Evolutionary conservation across 2,329 filamentous ascomycete species (phyloP).

Genomic region (Trichophyton schoenleinii): DNA sequence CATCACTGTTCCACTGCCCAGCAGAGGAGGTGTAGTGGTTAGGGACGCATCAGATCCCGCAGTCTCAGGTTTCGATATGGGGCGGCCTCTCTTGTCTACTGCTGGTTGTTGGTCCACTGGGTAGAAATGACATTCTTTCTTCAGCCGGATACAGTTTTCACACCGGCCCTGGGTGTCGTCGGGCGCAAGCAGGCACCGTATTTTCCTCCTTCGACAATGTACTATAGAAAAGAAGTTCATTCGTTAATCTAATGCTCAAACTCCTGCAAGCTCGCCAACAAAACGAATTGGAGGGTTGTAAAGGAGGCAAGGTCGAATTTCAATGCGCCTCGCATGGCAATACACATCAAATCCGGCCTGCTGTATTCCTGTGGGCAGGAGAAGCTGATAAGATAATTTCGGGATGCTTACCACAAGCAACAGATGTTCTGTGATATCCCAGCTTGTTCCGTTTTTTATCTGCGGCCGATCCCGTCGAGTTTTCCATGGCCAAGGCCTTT

Average conservation of each 20-base stretch:
- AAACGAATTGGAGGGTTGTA: neutral
- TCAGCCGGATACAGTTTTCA: conserved; percentile 82
- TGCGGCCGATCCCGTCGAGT: conserved; percentile 26
- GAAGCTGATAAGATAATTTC: conserved; percentile 1
- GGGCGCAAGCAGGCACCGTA: conserved; percentile 68
- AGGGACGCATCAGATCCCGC: conserved; percentile 35
- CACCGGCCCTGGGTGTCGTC: conserved; percentile 66
- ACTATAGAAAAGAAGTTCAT: conserved; percentile 39
- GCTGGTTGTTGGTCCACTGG: conserved; percentile 68
- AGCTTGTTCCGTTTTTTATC: conserved; percentile 78
- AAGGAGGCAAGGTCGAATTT: no score
- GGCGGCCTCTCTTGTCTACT: conserved; percentile 36
- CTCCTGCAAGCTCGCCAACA: neutral
- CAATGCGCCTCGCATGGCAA: no score
- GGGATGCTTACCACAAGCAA: conserved; percentile 74
- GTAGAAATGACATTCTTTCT: conserved; percentile 88
- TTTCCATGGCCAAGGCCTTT: conserved; percentile 26
- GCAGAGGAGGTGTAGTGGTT: conserved; percentile 38
- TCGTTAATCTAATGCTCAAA: neutral
- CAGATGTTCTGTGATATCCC: conserved; percentile 87
- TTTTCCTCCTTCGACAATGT: conserved; percentile 86
- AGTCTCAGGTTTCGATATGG: conserved; percentile 34
- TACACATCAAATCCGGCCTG: no score
- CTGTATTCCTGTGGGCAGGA: neutral
- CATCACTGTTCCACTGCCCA: conserved; percentile 18